Evolutionary conservation across 2,329 filamentous ascomycete species (phyloP), one percentile per base, ranked within the genome.

Genomic region (Dactylellina sp.): DNA sequence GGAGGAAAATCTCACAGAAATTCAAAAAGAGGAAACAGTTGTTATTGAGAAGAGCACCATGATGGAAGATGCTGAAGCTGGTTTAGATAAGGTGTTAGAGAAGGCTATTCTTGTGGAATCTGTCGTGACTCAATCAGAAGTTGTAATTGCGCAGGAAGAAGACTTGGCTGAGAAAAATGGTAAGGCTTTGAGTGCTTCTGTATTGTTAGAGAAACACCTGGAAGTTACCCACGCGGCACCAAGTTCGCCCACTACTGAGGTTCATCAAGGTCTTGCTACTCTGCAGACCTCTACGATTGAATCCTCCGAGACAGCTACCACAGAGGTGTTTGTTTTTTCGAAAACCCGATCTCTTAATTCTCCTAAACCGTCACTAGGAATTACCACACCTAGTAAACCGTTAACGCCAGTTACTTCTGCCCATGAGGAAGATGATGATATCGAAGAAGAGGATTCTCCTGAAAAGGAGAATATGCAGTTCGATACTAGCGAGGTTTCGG

Each of bases 151-250:
- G 37, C 9, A 40, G 6, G n/a, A 3, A 3, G 42, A 46, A 46
- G n/a, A 11, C 6, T 20, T 22, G 9, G 42, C 12, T 22, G 42
- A 46, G 20, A 46, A 46, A 5, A 4, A 46, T 20, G 20, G 20
- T 7, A 3, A 5, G 20, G 3, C 18, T 7, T 22, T 46, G 42
- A 46, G 2, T 12, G 42, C 42, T 12, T 46, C 42, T 9, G 42
- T 46, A 5, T 46, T 46, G 42, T 20, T 46, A 16, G 42, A 46
- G 42, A 46, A 46, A 16, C 14, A 20, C 16, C 16, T 46, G 42
- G 42, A 46, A 20, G n/a, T 20, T 9, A 22, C 7, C 18, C 42
- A 9, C 7, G 16, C 5, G 6, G 20, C 12, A n/a, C 42, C 4
- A 40, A 12, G 12, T 7, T 40, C 37, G 12, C n/a, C 37, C 6